Evolutionary conservation across 108 stramenopile species (phyloP).

Genomic region (Skeletonema marinoi): DNA sequence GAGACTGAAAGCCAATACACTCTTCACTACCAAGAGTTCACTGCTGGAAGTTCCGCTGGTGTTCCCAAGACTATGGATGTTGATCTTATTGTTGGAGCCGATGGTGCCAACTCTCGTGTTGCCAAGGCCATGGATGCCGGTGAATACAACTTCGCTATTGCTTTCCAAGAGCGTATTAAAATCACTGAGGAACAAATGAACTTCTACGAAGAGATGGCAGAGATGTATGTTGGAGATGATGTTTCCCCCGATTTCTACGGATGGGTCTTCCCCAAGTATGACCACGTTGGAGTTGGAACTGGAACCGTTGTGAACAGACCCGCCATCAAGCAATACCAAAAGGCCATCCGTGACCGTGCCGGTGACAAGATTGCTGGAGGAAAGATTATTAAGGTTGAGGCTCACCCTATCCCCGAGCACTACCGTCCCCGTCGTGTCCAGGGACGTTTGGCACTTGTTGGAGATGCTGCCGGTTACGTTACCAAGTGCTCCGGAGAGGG

Average conservation of each 20-base stretch:
- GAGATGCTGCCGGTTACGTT: constrained; percentile 98
- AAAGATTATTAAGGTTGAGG: constrained; percentile 99
- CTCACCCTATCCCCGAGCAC: constrained; percentile 99
- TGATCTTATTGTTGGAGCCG: constrained; percentile 94
- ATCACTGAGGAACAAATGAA: constrained; percentile 96
- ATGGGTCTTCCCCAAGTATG: constrained; percentile 99
- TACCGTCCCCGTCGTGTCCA: constrained; percentile 95
- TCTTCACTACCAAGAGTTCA: constrained; percentile 87
- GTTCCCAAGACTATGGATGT: constrained; percentile 85
- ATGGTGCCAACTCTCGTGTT: constrained; percentile 98
- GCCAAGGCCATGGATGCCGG: constrained; percentile 99
- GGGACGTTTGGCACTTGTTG: constrained; percentile 93
- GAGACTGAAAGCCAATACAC: constrained; percentile 76
- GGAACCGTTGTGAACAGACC: constrained; percentile 98
- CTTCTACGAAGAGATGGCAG: constrained; percentile 98
- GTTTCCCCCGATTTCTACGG: constrained; percentile 98
- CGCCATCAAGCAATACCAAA: constrained; percentile 98
- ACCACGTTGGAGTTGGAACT: constrained; percentile 98
- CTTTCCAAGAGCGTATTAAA: constrained; percentile 99
- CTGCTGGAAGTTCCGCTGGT: constrained; percentile 70
- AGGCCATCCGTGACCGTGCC: constrained; percentile 97
- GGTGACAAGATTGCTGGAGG: constrained; percentile 97
- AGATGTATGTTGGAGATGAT: constrained; percentile 99
- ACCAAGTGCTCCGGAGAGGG: constrained; percentile 99
- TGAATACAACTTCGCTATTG: constrained; percentile 98